These are phyloP conservation scores for Lathyrus sativus DNA, from an alignment of 306 rosid genomes.

Conservation along the genomic window DNA sequence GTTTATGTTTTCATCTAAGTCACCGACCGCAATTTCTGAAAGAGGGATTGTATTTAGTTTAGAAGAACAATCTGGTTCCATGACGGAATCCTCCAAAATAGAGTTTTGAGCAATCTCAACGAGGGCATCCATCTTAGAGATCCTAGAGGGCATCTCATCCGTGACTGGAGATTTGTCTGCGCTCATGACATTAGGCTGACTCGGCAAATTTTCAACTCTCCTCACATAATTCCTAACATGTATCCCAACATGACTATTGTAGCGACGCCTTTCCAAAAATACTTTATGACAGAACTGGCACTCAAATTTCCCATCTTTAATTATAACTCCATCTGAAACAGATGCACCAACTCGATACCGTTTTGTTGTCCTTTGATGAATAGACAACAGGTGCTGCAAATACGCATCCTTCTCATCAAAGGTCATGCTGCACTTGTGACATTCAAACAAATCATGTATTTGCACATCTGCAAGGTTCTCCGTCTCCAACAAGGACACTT, in stretches of 20 bases:
- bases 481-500: slow-evolving; percentile 50
- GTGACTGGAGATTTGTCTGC: slow-evolving; percentile 51
- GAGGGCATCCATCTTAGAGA: slow-evolving; percentile 87
- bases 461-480: slow-evolving; percentile 85
- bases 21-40: slow-evolving; percentile 40
- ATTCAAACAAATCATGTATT: slow-evolving; percentile 78
- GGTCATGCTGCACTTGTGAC: slow-evolving; percentile 79
- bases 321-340: slow-evolving; percentile 90
- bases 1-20: slow-evolving; percentile 39
- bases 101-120: slow-evolving; percentile 87
- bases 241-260: slow-evolving; percentile 89
- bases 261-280: slow-evolving; percentile 80
- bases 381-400: slow-evolving; percentile 74
- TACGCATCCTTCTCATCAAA: slow-evolving; percentile 76
- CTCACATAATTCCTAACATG: slow-evolving; percentile 87
- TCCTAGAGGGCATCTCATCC: slow-evolving; percentile 58
- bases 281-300: slow-evolving; percentile 95
- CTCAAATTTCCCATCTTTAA: slow-evolving; percentile 85
- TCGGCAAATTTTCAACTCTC: slow-evolving; percentile 61
- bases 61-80: slow-evolving; percentile 43
- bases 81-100: slow-evolving; percentile 61
- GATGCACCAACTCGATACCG: slow-evolving; percentile 86
- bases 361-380: slow-evolving; percentile 83
- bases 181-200: slow-evolving; percentile 40
- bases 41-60: slow-evolving; percentile 27